Conservation (phyloP, 305 asterid species). For the Lippia alba region DNA sequence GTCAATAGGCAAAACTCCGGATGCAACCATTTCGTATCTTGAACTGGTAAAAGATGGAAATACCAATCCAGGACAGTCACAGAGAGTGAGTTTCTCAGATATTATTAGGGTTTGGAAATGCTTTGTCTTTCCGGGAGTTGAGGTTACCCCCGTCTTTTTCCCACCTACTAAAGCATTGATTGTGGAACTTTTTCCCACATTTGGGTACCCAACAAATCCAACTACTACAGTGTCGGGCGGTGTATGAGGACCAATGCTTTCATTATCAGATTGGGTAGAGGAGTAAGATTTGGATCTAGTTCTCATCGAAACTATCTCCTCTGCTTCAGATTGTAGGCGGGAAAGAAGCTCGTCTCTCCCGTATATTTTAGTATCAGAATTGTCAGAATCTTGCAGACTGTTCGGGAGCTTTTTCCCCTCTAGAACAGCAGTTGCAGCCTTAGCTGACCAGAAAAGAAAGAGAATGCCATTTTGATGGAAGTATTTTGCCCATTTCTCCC, state of each 20-base stretch:
- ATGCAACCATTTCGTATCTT: constrained; percentile 93
- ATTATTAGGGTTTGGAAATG: constrained; percentile 93
- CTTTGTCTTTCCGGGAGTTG: constrained; percentile 97
- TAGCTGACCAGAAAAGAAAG: constrained; percentile 97
- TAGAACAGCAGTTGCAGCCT: constrained; percentile 83
- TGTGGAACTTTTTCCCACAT: constrained; percentile 97
- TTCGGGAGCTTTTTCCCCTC: constrained; percentile 60
- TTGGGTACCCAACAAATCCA: constrained; percentile 98
- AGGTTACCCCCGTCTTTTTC: constrained; percentile 91
- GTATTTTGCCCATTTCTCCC: constrained; percentile 86
- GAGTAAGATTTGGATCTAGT: constrained; percentile 39
- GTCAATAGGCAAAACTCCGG: constrained; percentile 95
- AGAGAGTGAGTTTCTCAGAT: constrained; percentile 86
- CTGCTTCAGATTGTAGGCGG: constrained; percentile 88
- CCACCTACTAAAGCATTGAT: constrained; percentile 96
- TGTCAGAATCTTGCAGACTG: constrained; percentile 45
- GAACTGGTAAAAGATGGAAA: constrained; percentile 98
- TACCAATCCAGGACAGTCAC: constrained; percentile 98
- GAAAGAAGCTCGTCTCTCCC: constrained; percentile 82
- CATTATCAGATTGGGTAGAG: constrained; percentile 42
- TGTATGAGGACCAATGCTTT: constrained; percentile 24
- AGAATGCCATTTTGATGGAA: constrained; percentile 78
- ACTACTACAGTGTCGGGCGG: constrained; percentile 60
- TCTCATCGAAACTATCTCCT: constrained; percentile 70
- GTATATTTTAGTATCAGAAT: constrained; percentile 65